Conservation (phyloP, 345 rosid species). For the Ricinus communis region DNA sequence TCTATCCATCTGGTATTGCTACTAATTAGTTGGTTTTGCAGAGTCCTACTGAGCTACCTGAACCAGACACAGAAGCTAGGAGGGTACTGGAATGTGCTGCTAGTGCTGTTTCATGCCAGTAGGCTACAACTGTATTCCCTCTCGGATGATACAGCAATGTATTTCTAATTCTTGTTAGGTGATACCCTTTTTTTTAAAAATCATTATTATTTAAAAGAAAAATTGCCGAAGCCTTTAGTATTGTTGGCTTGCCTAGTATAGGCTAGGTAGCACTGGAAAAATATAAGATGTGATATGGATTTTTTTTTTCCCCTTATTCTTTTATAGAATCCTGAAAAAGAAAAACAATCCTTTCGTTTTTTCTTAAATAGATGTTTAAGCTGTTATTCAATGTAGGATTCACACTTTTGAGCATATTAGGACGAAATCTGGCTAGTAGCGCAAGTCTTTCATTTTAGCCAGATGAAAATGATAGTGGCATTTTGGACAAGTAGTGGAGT, state of each 20-base stretch:
- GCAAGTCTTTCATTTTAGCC: no score
- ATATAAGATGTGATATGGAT: not conserved
- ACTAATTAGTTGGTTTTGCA: conserved; percentile 35
- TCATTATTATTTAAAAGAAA: no score
- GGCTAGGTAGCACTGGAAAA: not conserved
- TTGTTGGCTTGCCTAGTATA: not conserved
- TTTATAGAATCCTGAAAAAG: not conserved
- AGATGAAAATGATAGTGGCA: no score
- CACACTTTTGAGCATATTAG: no score
- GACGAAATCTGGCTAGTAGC: no score
- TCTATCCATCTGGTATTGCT: conserved; percentile 2
- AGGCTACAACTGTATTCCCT: not conserved
- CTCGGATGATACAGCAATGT: not conserved
- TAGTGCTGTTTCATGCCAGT: conserved; percentile 19
- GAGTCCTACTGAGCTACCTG: conserved; percentile 67
- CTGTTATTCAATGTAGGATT: no score
- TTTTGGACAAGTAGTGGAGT: no score
- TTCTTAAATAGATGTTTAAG: no score
- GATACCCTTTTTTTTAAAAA: not conserved
- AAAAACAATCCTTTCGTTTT: no score
- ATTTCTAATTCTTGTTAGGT: not conserved
- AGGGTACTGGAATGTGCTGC: conserved; percentile 50
- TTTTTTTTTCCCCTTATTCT: no score
- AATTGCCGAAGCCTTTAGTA: not conserved
- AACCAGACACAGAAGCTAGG: conserved; percentile 55